Evolutionary conservation across 2,329 filamentous ascomycete genomes (phyloP), one percentile per base, ranked within the genome.

Genomic region (Stagonosporopsis tanaceti): DNA sequence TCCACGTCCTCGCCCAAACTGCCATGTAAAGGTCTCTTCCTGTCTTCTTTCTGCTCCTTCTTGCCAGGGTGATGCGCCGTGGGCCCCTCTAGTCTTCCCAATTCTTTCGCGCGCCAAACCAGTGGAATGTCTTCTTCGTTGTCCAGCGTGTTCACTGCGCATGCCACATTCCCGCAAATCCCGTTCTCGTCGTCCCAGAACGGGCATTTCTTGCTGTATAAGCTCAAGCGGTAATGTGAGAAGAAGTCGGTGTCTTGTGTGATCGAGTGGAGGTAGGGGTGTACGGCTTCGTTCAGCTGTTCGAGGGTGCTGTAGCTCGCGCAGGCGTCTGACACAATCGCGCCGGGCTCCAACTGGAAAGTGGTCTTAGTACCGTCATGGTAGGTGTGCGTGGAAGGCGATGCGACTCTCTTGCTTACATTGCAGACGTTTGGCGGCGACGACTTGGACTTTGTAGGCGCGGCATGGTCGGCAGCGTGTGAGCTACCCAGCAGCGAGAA

Each of bases 101-200:
- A 83, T 78, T 97, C 92, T 75, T 93, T 90, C 17, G 93, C 90
- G 41, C 94, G 88, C 95, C 95, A 99, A 60, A 96, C 89, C 64
- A 86, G 81, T 8, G 95, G 95, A 52, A 99, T 93, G 64, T 98
- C 94, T 62, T 96, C 90, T 77, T 99, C 94, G 64, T 96, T 93
- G 52, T 98, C 94, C 59, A 98, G 84, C 0, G 94, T 98, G 73
- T 95, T 93, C 17, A 99, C 95, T 11, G 94, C 91, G 75, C 95
- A 99, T 20, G 93, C 95, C 67, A 96, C 93, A 78, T 99, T 99
- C 64, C 93, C 95, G 78, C 95, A 99, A 84, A 97, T 91, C 76
- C 92, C 92, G 77, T 90, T 90, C 60, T 93, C 89, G 76, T 99
- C 95, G 72, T 89, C 87, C 94, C 95, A 99, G 76, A 98, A 99